These are phyloP conservation scores for Penicillium vulpinum DNA, from an alignment of 2,329 filamentous ascomycete species.

Conservation along the genomic window DNA sequence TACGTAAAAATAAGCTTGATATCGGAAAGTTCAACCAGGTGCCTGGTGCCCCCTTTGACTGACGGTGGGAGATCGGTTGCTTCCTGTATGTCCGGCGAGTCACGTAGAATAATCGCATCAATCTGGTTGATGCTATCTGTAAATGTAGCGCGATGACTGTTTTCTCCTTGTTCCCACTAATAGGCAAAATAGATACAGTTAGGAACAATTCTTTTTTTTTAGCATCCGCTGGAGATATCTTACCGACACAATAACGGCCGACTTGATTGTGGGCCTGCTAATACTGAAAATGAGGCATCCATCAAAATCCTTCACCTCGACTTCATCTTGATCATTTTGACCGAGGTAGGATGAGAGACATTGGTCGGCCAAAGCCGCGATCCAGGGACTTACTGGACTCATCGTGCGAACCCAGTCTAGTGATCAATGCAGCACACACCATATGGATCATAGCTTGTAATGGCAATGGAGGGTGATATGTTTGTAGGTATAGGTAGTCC, in stretches of 20 bases:
- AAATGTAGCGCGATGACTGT: constrained; percentile 26
- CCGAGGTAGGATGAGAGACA: constrained; percentile 23
- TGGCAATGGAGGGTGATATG: not conserved
- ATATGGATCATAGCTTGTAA: not conserved
- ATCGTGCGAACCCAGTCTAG: constrained; percentile 23
- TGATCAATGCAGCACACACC: not conserved
- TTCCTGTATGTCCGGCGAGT: constrained; percentile 27
- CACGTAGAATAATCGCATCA: constrained; percentile 31
- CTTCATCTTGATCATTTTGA: constrained; percentile 5
- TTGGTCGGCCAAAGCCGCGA: constrained; percentile 26
- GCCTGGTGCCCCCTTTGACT: constrained; percentile 26
- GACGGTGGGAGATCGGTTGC: constrained; percentile 17
- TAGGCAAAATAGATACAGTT: not conserved
- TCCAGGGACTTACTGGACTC: constrained; percentile 26
- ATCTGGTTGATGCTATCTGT: constrained; percentile 42
- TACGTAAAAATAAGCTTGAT: constrained; percentile 40
- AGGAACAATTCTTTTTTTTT: not conserved
- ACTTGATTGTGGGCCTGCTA: not conserved
- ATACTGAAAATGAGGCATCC: constrained; percentile 34
- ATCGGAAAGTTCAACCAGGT: constrained; percentile 32
- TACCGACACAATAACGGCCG: constrained; percentile 28
- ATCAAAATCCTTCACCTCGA: constrained; percentile 35
- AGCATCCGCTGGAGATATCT: not conserved
- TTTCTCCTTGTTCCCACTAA: constrained; percentile 30
- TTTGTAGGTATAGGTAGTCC: not conserved